Percentiles rank a stretch among this genome's conserved stretches.
These are phyloP conservation scores for Evernia prunastri DNA, from an alignment of 495 filamentous ascomycete genomes.

Conservation along the genomic window DNA sequence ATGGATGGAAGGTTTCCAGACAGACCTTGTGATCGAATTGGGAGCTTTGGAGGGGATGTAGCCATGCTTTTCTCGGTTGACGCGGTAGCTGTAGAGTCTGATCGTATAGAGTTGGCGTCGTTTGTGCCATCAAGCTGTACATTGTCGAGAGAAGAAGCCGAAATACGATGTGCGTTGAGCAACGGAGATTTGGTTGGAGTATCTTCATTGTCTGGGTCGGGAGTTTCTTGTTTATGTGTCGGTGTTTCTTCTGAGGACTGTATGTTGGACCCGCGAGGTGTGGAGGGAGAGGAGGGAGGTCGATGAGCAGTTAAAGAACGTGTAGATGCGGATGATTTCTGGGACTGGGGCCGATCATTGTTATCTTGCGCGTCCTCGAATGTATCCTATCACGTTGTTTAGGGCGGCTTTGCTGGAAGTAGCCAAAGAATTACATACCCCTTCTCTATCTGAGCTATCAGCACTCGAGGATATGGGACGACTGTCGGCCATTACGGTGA, in stretches of 20 bases:
- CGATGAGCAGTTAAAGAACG: slow-evolving; percentile 46
- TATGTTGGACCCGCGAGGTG: slow-evolving; percentile 20
- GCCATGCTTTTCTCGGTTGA: slow-evolving; percentile 33
- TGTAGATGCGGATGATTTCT: slow-evolving; percentile 31
- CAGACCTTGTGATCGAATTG: slow-evolving; percentile 43
- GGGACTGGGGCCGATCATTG: slow-evolving; percentile 33
- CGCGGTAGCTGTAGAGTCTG: slow-evolving; percentile 25
- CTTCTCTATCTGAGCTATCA: slow-evolving; percentile 45
- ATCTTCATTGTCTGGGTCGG: slow-evolving; percentile 32
- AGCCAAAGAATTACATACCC: slow-evolving; percentile 35
- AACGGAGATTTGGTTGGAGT: slow-evolving; percentile 44
- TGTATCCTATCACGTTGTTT: slow-evolving; percentile 51
- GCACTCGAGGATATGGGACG: slow-evolving; percentile 30
- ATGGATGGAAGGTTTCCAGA: slow-evolving; percentile 47
- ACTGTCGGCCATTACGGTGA: slow-evolving; percentile 19
- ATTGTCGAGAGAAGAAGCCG: slow-evolving; percentile 60
- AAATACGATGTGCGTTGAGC: slow-evolving; percentile 56
- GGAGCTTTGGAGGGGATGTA: slow-evolving; percentile 46
- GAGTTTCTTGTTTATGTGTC: slow-evolving; percentile 26
- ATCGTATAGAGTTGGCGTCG: slow-evolving; percentile 33
- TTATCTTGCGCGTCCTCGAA: slow-evolving; percentile 72
- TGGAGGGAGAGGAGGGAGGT: slow-evolving; percentile 31
- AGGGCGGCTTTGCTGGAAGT: not conserved
- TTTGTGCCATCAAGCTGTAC: slow-evolving; percentile 58
- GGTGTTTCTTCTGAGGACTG: not conserved